A percentile compares a stretch with the other conserved stretches of the same genome.
Conservation (phyloP, 345 rosid species). For the Salix udensis region DNA sequence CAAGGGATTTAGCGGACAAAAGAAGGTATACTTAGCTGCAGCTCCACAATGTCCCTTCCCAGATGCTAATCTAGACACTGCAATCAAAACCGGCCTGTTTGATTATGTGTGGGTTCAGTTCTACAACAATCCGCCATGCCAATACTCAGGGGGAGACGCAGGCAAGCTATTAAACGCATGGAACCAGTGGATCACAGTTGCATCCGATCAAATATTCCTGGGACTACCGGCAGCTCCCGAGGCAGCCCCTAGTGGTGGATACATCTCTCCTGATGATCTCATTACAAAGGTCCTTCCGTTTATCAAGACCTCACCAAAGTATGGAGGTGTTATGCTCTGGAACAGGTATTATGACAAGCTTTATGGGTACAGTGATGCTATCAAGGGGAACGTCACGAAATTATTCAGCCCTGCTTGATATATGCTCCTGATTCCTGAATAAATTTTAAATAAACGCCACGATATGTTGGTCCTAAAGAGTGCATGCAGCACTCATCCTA, state of each 20-base stretch:
- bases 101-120: slow-evolving; percentile 21
- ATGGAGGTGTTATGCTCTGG: slow-evolving; percentile 28
- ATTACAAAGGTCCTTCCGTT: slow-evolving; percentile 19
- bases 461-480: too few relatives aligned
- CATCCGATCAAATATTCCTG: slow-evolving; percentile 3
- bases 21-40: too few relatives aligned
- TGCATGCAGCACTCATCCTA: too few relatives aligned
- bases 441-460: too few relatives aligned
- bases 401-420: too few relatives aligned
- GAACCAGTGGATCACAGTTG: slow-evolving; percentile 12
- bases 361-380: slow-evolving; percentile 16
- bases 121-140: slow-evolving; percentile 12
- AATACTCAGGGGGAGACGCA: not conserved
- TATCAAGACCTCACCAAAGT: slow-evolving; percentile 10
- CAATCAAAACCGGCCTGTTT: slow-evolving; percentile 7
- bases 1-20: not conserved
- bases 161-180: slow-evolving; percentile 1
- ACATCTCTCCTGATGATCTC: slow-evolving; percentile 5
- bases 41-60: too few relatives aligned
- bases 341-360: slow-evolving; percentile 5
- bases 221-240: slow-evolving; percentile 14
- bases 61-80: not conserved
- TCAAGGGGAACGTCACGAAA: not conserved
- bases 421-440: too few relatives aligned
- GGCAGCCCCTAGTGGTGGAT: not conserved